A percentile compares a stretch with the other conserved stretches of the same genome.
These are phyloP conservation scores for Zymoseptoria ardabiliae DNA, from an alignment of 2,329 filamentous ascomycete genomes.

Conservation along the genomic window DNA sequence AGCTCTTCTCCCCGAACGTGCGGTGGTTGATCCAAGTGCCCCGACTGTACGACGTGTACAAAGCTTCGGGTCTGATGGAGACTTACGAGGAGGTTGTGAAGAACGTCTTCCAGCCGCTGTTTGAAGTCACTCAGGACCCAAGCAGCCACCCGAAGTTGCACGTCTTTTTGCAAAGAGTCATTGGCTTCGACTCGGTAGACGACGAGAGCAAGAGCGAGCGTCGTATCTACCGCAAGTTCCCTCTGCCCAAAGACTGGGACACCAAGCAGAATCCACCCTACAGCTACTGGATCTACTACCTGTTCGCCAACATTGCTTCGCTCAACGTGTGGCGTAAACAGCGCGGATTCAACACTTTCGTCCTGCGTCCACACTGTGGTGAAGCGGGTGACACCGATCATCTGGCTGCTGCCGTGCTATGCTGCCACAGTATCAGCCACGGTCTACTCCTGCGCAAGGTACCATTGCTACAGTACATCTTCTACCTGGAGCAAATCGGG, in stretches of 20 bases:
- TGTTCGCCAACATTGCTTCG: constrained; percentile 89
- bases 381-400: constrained; percentile 97
- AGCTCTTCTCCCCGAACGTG: constrained; percentile 94
- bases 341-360: constrained; percentile 91
- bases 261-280: constrained; percentile 95
- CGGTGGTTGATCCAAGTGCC: constrained; percentile 96
- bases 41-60: constrained; percentile 92
- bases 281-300: constrained; percentile 98
- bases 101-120: constrained; percentile 89
- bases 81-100: constrained; percentile 83
- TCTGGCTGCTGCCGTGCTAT: constrained; percentile 81
- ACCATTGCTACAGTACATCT: constrained; percentile 89
- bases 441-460: constrained; percentile 89
- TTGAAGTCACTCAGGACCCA: constrained; percentile 87
- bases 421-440: constrained; percentile 95
- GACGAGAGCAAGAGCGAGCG: constrained; percentile 96
- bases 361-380: constrained; percentile 87
- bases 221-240: constrained; percentile 91
- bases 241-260: constrained; percentile 79
- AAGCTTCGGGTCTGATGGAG: constrained; percentile 76
- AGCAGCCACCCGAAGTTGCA: constrained; percentile 85
- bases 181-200: constrained; percentile 95
- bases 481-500: constrained; percentile 95
- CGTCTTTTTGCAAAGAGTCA: constrained; percentile 86
- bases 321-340: constrained; percentile 86